phyloP scores from a whole-genome alignment of 805 yeast genomes.

The Saturnispora quitensis region DNA sequence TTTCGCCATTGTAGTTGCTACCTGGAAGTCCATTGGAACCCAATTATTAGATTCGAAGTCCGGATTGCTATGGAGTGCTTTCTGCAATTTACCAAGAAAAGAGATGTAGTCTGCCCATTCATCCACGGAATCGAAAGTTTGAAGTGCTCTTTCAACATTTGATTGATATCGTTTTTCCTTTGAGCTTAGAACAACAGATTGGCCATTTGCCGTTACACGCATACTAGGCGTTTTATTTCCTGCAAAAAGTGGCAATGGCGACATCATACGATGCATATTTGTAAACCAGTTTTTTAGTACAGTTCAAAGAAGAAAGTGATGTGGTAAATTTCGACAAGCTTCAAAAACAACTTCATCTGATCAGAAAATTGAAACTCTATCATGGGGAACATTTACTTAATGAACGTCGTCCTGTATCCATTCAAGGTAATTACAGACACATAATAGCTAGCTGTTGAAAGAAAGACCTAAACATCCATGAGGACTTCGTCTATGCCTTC shows the following conservation, averaged over 20 bases:
- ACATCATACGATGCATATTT: conserved; percentile 15
- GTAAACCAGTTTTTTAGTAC: not conserved
- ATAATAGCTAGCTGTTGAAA: not conserved
- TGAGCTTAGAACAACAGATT: conserved; percentile 31
- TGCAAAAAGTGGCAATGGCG: conserved; percentile 11
- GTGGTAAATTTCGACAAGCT: not conserved
- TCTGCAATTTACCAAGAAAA: conserved; percentile 68
- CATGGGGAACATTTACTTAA: conserved; percentile 1
- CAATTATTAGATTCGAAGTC: conserved; percentile 34
- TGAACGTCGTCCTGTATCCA: conserved; percentile 10
- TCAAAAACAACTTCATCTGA: not conserved
- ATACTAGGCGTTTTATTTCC: conserved; percentile 8
- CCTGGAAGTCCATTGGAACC: conserved; percentile 59
- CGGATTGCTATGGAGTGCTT: conserved; percentile 50
- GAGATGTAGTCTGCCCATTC: conserved; percentile 99
- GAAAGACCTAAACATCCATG: not conserved
- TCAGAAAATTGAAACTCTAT: not conserved
- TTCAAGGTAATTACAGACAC: not conserved
- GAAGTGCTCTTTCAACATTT: conserved; percentile 65
- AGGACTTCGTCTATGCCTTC: not conserved
- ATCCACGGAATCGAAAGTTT: conserved; percentile 67
- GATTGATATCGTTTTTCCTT: conserved; percentile 60
- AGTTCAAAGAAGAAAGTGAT: not conserved
- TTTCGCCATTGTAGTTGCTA: conserved; percentile 64
- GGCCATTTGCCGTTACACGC: conserved; percentile 8